These are phyloP conservation scores for Tricharina praecox DNA, from an alignment of 495 filamentous ascomycete genomes.

Conservation along the genomic window DNA sequence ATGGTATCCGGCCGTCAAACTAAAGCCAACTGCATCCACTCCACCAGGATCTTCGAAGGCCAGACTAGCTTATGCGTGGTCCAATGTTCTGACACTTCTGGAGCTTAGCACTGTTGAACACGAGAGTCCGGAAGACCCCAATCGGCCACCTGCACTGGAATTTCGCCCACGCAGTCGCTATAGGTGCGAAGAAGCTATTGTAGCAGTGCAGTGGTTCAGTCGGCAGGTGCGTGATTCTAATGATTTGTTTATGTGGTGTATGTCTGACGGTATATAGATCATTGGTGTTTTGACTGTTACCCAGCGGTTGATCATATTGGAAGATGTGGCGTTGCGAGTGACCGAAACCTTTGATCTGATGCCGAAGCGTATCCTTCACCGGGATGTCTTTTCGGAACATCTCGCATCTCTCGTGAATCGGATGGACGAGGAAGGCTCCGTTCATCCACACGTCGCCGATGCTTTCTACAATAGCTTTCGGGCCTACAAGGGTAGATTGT, in stretches of 20 bases:
- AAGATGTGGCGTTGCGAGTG: slow-evolving; percentile 71
- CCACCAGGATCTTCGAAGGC: slow-evolving; percentile 39
- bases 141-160: slow-evolving; percentile 55
- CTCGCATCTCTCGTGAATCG: slow-evolving; percentile 71
- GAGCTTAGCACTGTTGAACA: slow-evolving; percentile 52
- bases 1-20: slow-evolving; percentile 90
- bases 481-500: slow-evolving; percentile 83
- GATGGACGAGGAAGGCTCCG: slow-evolving; percentile 67
- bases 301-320: slow-evolving; percentile 77
- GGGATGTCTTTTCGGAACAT: slow-evolving; percentile 71
- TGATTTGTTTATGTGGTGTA: neutral
- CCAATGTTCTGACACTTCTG: slow-evolving; percentile 78
- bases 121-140: slow-evolving; percentile 44
- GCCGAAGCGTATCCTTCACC: slow-evolving; percentile 80
- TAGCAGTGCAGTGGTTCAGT: slow-evolving; percentile 91
- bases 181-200: slow-evolving; percentile 88
- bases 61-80: slow-evolving; percentile 98
- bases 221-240: slow-evolving; percentile 42
- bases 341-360: slow-evolving; percentile 89
- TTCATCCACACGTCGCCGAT: slow-evolving; percentile 92
- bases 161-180: slow-evolving; percentile 78
- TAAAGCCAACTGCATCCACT: slow-evolving; percentile 50
- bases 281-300: slow-evolving; percentile 82
- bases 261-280: slow-evolving; percentile 28
- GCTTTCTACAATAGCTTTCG: slow-evolving; percentile 96